A percentile compares a stretch with the other conserved stretches of the same genome.
phyloP scores from a whole-genome alignment of 257 asterid genomes.

The Penstemon davidsonii region DNA sequence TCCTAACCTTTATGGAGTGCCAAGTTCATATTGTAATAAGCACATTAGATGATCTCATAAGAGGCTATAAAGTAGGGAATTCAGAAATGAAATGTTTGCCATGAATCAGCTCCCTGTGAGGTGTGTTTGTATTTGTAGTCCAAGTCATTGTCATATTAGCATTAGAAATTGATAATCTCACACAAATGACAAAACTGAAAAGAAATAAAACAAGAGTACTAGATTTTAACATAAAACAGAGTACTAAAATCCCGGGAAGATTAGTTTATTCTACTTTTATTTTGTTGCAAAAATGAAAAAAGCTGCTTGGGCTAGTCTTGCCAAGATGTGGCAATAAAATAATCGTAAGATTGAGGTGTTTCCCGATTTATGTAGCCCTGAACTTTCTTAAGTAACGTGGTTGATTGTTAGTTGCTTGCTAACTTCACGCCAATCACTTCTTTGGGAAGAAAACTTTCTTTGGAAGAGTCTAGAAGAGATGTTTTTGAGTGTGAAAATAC shows the following conservation, averaged over 20 bases:
- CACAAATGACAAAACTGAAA: too few relatives aligned
- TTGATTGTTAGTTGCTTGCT: background rate
- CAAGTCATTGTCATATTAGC: too few relatives aligned
- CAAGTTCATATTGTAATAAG: background rate
- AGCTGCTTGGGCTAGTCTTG: background rate
- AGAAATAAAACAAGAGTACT: too few relatives aligned
- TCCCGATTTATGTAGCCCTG: background rate
- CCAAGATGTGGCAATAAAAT: background rate
- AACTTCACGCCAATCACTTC: background rate
- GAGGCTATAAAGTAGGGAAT: background rate
- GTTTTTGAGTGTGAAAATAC: conserved; percentile 3
- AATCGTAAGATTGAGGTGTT: too few relatives aligned
- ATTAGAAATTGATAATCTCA: too few relatives aligned
- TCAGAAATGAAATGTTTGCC: background rate
- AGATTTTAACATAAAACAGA: too few relatives aligned
- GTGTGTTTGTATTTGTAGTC: too few relatives aligned
- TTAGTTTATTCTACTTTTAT: background rate
- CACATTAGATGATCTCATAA: background rate
- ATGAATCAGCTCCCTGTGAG: background rate
- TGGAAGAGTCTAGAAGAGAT: background rate
- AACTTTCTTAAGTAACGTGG: background rate
- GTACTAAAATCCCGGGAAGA: too few relatives aligned
- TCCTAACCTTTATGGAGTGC: background rate
- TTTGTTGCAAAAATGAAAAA: background rate
- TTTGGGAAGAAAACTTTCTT: background rate